Evolutionary conservation across 1,284 basidiomycete species (phyloP), one percentile per base, ranked within the genome.

Genomic region (Papiliotrema nemorosa): DNA sequence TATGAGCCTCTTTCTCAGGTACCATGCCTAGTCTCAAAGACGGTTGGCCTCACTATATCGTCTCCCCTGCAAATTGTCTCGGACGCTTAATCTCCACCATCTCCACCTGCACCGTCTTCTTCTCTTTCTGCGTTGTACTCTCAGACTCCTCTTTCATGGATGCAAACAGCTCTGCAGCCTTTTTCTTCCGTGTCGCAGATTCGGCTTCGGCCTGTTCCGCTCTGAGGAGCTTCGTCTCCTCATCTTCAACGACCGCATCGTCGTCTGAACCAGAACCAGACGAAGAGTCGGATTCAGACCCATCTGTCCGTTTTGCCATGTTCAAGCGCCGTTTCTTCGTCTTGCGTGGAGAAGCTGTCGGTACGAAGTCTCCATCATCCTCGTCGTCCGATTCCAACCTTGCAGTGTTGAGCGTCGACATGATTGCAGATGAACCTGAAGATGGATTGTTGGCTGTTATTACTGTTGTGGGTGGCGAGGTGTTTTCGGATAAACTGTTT

Each of bases 1-100:
- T 12, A 37, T 57, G 36, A 57, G 57, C 7, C 10, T 7, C 7
- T 6, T 37, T 14, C 40, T 40, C 25, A n/a, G 22, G 1, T 26
- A 21, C 20, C 27, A 38, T 2, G 38, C 33, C 31, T 14, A 12
- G 18, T 26, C 9, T n/a, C n/a, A n/a, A n/a, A 48, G 7, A 39
- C 37, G 16, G 18, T 7, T 35, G 21, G 35, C 55, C 73, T 59
- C 39, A 73, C 73, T 59, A 66, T 41, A 75, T 63, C 9, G 63
- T 67, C 54, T 73, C 66, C 2, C 73, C 73, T 0, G 70, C 71
- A 48, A 72, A 75, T n/a, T 60, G 55, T 33, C 71, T 60, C 31
- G 69, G 59, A 22, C 71, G 50, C 49, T 57, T 54, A 7, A 75
- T 50, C 44, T 69, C 63, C 16, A 75, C 64, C 64, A 60, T 62